Evolutionary conservation across 2,329 filamentous ascomycete species (phyloP), one percentile per base, ranked within the genome.

Genomic region (Fusarium sp.): DNA sequence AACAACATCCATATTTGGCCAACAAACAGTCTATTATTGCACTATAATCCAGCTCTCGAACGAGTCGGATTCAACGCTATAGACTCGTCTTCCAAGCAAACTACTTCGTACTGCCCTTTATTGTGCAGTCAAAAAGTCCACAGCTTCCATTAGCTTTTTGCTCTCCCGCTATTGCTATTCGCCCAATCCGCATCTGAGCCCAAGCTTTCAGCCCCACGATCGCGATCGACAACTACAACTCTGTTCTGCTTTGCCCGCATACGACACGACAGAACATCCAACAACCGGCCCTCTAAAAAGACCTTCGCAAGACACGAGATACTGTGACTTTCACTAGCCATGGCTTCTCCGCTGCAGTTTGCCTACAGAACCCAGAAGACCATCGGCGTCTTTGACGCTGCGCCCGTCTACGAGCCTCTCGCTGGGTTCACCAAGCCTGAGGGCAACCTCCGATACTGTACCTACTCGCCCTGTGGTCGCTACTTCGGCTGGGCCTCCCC

Each of bases 311-410:
- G 70, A 73, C 72, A 70, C 68, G 74, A 76, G 77, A 77, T 67
- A 67, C 90, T 92, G 92, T 93, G 91, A 86, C 91, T 94, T 94
- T 93, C 78, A 90, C 88, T 94, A 94, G 92, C 90, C 88, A 97
- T 97, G 94, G 92, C 93, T 80, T 90, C 86, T 85, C 90, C 92
- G 78, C 91, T 95, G 83, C 95, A 97, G 89, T 92, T 97, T 89
- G 93, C 93, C 82, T 97, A 92, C 87, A 93, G 96, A 83, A 97
- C 96, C 81, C 92, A 94, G 82, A 98, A 97, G 89, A 91, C 90
- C 81, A 94, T 99, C 84, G 94, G 94, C 77, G 86, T 98, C 81
- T 89, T 97, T 82, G 92, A 98, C 84, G 93, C 94, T 76, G 92
- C 90, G 72, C 96, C 96, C 65, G 88, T 91, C 77, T 99, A 99